Evolutionary conservation across 1,284 basidiomycete species (phyloP), one percentile per base, ranked within the genome.

Genomic region (Pseudozyma tsukubaensis): DNA sequence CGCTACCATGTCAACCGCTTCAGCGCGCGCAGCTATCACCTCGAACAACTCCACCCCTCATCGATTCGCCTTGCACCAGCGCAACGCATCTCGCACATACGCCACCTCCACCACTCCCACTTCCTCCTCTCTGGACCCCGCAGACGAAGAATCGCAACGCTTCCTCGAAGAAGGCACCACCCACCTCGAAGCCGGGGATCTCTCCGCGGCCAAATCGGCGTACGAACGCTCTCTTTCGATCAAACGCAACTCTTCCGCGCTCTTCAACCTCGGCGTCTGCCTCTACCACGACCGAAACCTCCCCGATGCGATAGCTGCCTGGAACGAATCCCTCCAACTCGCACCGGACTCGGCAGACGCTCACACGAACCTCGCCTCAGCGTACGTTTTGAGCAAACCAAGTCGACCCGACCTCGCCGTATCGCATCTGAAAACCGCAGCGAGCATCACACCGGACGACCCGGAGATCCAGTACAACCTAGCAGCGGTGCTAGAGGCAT

Each of bases 391-490:
- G 82, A 92, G 92, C 54, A 89, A 90, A 83, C 90, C 92, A 53
- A 89, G 92, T 61, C 89, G 93, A 80, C 92, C 94, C 58, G 94
- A 96, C 86, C 89, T 95, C 69, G 94, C 94, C 36, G 88, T 96
- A 74, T 91, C 92, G 84, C 76, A 82, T 78, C 50, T 37, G 85
- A 96, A 94, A 72, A 91, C 92, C 78, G 94, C 94, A 29, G 89
- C 91, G 39, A 90, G 91, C 37, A 89, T 97, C 71, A 89, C 92
- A 48, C 94, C 94, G 39, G 92, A 94, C 82, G 94, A 97, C 87
- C 90, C 93, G 79, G 94, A 97, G 86, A 94, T 96, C 83, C 91
- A 93, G 35, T 97, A 94, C 88, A 97, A 95, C 86, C 89, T 95
- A 57, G 94, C 92, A 32, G 93, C 92, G 24, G 92, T 94, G 77